Evolutionary conservation across 768 basidiomycete genomes (phyloP).

Genomic region (Steccherinum ochraceum): DNA sequence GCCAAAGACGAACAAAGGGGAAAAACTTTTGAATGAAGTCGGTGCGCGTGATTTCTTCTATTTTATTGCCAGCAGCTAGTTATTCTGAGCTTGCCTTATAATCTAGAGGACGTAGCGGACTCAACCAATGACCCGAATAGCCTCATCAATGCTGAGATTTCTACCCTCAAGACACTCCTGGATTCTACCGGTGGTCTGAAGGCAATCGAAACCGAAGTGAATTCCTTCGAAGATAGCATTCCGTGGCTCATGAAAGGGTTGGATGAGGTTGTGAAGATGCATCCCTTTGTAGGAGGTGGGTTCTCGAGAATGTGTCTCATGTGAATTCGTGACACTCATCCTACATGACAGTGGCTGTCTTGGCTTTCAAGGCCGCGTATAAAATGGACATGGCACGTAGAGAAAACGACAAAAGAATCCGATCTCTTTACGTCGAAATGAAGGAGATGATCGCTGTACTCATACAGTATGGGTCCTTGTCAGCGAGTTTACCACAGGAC

Average conservation of each 20-base stretch:
- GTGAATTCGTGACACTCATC: not conserved
- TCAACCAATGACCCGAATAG: too few relatives aligned
- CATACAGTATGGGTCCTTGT: slow-evolving; percentile 30
- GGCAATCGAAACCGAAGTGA: slow-evolving; percentile 14
- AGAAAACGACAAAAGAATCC: slow-evolving; percentile 46
- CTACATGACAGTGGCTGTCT: slow-evolving; percentile 33
- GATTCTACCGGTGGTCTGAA: slow-evolving; percentile 3
- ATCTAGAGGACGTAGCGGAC: too few relatives aligned
- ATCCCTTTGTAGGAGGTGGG: slow-evolving; percentile 23
- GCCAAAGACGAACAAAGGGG: not conserved
- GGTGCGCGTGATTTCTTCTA: too few relatives aligned
- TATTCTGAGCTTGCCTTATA: too few relatives aligned
- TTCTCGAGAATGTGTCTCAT: not conserved
- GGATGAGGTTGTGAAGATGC: slow-evolving; percentile 21
- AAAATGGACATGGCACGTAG: slow-evolving; percentile 40
- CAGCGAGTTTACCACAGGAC: not conserved
- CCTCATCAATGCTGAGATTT: too few relatives aligned
- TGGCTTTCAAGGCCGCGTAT: slow-evolving; percentile 44
- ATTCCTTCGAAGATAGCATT: slow-evolving; percentile 17
- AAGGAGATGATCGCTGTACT: slow-evolving; percentile 41
- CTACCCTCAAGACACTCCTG: not conserved
- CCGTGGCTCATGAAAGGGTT: slow-evolving; percentile 21
- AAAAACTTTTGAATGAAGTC: not conserved
- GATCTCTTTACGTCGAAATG: slow-evolving; percentile 43
- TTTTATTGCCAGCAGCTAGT: too few relatives aligned